Percentiles rank a stretch among this genome's conserved stretches.
Conservation (phyloP, 2,329 filamentous ascomycete species). For the Fusarium succisae region DNA sequence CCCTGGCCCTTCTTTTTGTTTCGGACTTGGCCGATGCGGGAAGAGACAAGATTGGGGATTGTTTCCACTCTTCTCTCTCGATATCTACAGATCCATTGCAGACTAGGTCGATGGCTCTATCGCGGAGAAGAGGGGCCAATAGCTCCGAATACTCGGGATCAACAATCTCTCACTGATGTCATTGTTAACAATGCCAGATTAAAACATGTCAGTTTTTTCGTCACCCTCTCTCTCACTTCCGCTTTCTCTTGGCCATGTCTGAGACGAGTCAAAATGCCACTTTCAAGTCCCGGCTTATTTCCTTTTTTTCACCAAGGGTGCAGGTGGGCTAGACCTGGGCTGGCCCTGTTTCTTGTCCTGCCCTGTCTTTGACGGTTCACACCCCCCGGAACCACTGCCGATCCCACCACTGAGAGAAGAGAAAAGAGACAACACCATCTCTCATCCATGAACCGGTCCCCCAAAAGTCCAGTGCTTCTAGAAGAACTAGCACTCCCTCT, state of each 20-base stretch:
- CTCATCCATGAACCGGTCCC: background rate
- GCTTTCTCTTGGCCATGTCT: background rate
- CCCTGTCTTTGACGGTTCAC: background rate
- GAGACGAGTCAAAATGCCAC: background rate
- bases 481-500: background rate
- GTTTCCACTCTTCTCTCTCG: background rate
- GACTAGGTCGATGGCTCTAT: background rate
- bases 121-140: conserved; percentile 27
- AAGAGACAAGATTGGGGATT: conserved; percentile 22
- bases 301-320: background rate
- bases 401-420: conserved; percentile 23
- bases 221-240: background rate
- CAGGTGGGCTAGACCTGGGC: background rate
- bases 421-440: conserved; percentile 33
- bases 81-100: background rate
- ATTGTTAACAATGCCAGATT: background rate
- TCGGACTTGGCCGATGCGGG: conserved; percentile 12
- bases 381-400: background rate
- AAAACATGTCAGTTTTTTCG: background rate
- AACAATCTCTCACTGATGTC: conserved; percentile 13
- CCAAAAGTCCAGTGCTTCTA: conserved; percentile 3
- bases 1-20: background rate
- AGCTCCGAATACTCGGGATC: conserved; percentile 20
- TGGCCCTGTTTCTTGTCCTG: background rate
- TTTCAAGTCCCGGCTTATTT: background rate